These are phyloP conservation scores for Teratosphaeria epicoccoides DNA, from an alignment of 2,329 filamentous ascomycete genomes.

Conservation along the genomic window DNA sequence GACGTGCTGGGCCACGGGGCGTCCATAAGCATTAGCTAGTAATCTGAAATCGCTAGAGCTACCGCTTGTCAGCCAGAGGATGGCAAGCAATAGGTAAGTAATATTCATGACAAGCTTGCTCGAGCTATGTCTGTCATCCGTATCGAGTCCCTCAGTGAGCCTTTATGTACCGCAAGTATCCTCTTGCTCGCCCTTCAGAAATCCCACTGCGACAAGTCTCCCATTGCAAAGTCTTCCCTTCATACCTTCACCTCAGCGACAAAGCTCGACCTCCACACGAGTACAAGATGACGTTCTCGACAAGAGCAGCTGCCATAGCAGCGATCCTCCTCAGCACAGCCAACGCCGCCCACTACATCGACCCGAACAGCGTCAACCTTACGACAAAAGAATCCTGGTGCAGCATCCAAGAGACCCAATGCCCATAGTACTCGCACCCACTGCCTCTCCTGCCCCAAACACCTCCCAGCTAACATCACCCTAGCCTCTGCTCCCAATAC, in stretches of 20 bases:
- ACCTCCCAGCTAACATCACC: conserved; percentile 1
- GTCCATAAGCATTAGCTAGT: background rate
- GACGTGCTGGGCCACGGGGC: background rate
- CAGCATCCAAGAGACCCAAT: conserved; percentile 48
- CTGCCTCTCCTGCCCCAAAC: background rate
- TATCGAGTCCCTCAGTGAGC: no score
- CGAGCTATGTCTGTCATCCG: background rate
- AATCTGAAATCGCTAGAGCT: background rate
- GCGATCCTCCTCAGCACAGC: conserved; percentile 40
- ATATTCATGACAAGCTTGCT: background rate
- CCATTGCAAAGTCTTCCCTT: background rate
- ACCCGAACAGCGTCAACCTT: conserved; percentile 50
- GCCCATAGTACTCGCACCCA: conserved; percentile 23
- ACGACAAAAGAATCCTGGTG: conserved; percentile 47
- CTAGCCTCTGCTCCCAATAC: conserved; percentile 54
- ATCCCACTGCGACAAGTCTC: no score
- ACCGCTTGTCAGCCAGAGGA: background rate
- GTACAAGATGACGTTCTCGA: conserved; percentile 34
- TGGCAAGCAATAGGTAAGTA: background rate
- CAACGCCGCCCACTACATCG: conserved; percentile 44
- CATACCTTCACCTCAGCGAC: background rate
- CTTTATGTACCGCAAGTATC: no score
- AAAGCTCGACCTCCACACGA: background rate
- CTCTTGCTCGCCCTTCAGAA: no score
- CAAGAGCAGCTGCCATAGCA: conserved; percentile 35